Evolutionary conservation across 2,329 filamentous ascomycete species (phyloP), one percentile per base, ranked within the genome.

Genomic region (Aspergillus glaucus): DNA sequence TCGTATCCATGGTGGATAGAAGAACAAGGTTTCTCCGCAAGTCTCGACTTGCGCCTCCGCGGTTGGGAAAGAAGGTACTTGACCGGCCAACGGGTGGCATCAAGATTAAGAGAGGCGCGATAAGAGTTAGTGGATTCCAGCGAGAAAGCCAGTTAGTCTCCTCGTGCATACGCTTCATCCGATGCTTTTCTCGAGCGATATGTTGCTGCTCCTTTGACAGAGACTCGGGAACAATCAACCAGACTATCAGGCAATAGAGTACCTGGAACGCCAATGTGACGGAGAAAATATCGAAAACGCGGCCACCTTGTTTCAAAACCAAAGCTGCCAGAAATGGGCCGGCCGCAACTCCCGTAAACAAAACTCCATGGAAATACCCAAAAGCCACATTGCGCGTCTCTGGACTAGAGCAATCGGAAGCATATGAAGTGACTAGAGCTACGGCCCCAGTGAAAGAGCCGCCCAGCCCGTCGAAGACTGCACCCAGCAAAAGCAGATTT

Each of bases 371-470:
- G 59, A 97, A 85, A 64, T 91, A 92, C 6, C 89, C 91, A 66
- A 97, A 93, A 4, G 84, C 82, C 6, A 95, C 86, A 51, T 86
- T 87, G 17, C 93, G 83, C 61, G 81, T 82, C 26, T 87, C 85
- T 0, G 90, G 87, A 3, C 86, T 76, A 0, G 90, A 92, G 68
- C 89, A 95, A 67, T 98, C 93, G 37, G 88, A 85, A 10, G 87
- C 85, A 67, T 97, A 98, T 0, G 92, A 89, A 65, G 94, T 85
- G 19, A 82, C 84, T 50, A 95, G 73, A 42, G 86, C 83, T 74
- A 86, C 86, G 24, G 85, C 86, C 0, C 88, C 82, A 1, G 90
- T 95, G 65, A 96, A 95, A 0, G 91, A 95, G 6, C 93, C 93
- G 8, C 84, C 84, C 4, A 95, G 62, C 4, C 93, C 93, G 62